phyloP scores from a whole-genome alignment of 768 basidiomycete genomes.

The Auricularia sp. region DNA sequence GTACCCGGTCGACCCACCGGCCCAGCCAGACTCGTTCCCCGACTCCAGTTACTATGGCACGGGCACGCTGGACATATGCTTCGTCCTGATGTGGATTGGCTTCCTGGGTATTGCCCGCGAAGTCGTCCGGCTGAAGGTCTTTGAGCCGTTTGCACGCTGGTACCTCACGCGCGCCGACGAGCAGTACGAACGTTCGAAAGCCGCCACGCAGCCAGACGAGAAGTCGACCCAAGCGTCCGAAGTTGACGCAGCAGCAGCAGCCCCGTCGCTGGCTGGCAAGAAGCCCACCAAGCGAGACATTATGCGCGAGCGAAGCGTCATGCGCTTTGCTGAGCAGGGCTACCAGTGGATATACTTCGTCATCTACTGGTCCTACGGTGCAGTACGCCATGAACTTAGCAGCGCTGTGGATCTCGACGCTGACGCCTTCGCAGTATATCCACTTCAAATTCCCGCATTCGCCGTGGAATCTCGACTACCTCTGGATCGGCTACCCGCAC shows the following conservation, averaged over 20 bases:
- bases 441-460: constrained; percentile 60
- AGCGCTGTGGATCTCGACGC: constrained; percentile 9
- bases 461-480: constrained; percentile 47
- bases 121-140: constrained; percentile 54
- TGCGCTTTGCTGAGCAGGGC: constrained; percentile 92
- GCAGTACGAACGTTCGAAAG: too few species aligned
- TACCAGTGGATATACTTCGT: constrained; percentile 81
- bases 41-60: constrained; percentile 58
- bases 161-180: constrained; percentile 32
- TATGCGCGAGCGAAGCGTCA: constrained; percentile 56
- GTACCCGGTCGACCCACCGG: constrained; percentile 48
- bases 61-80: constrained; percentile 67
- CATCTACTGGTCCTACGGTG: constrained; percentile 62
- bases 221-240: not conserved
- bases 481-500: constrained; percentile 82
- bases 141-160: constrained; percentile 75
- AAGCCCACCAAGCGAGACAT: constrained; percentile 38
- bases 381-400: constrained; percentile 46
- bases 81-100: constrained; percentile 73
- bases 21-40: constrained; percentile 59
- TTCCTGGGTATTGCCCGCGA: constrained; percentile 85
- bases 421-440: constrained; percentile 51
- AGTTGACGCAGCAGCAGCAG: constrained; percentile 1
- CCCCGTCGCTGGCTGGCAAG: not conserved
- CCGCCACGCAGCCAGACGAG: not conserved